phyloP scores from a whole-genome alignment of 2,329 filamentous ascomycete species.

The Fusarium citri region DNA sequence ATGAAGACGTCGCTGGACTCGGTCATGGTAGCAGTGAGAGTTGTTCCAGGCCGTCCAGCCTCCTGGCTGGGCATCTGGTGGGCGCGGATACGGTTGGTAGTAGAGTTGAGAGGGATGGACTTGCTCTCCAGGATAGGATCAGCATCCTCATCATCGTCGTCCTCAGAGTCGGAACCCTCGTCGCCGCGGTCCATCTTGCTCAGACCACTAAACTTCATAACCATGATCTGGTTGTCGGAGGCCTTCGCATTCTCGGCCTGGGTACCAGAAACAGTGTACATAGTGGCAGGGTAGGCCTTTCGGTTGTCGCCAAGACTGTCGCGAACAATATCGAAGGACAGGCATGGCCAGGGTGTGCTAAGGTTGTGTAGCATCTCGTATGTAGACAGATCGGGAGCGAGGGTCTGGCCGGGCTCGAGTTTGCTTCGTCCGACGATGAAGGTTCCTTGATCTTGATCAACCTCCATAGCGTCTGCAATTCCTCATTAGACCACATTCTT shows the following conservation, averaged over 20 bases:
- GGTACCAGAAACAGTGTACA: conserved; percentile 94
- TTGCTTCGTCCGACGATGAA: conserved; percentile 97
- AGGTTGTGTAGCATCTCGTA: conserved; percentile 98
- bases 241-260: conserved; percentile 82
- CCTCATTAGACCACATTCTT: not conserved
- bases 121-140: conserved; percentile 96
- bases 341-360: conserved; percentile 94
- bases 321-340: conserved; percentile 92
- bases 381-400: conserved; percentile 91
- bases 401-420: conserved; percentile 88
- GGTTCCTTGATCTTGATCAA: conserved; percentile 91
- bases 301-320: conserved; percentile 89
- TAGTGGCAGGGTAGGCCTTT: conserved; percentile 92
- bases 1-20: conserved; percentile 91
- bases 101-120: conserved; percentile 85
- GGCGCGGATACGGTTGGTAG: conserved; percentile 92
- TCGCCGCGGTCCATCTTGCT: conserved; percentile 83
- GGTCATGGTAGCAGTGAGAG: conserved; percentile 90
- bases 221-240: conserved; percentile 92
- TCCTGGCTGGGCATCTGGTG: conserved; percentile 82
- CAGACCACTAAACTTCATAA: conserved; percentile 95
- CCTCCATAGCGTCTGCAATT: conserved; percentile 80
- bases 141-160: conserved; percentile 78
- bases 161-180: conserved; percentile 76
- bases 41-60: conserved; percentile 78